Evolutionary conservation across 139 green algal species (phyloP).

Genomic region (Zygnema circumcarinatum): DNA sequence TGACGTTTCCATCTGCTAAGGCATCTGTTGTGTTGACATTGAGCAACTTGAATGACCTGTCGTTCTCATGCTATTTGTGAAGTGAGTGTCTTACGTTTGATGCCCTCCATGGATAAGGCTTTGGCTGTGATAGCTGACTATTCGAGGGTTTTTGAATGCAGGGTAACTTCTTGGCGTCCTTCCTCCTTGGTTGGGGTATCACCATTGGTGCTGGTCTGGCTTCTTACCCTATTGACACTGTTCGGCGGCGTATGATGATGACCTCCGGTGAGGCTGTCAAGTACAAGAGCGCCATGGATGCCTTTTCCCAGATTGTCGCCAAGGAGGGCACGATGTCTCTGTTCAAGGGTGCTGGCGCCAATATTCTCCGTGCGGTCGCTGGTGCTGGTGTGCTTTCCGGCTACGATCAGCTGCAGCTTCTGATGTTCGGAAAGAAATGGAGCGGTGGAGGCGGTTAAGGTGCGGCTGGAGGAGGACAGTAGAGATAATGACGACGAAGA

Average conservation of each 20-base stretch:
- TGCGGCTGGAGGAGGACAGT: background rate
- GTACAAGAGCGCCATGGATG: constrained; percentile 64
- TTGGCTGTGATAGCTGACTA: too few relatives aligned
- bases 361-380: constrained; percentile 81
- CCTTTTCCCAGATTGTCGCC: constrained; percentile 82
- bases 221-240: constrained; percentile 99
- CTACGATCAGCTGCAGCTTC: constrained; percentile 78
- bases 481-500: constrained; percentile 1
- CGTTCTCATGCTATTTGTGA: too few relatives aligned
- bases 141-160: constrained; percentile 18
- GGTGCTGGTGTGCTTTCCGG: constrained; percentile 78
- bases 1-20: constrained; percentile 73
- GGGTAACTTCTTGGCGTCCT: constrained; percentile 52
- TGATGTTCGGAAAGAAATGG: constrained; percentile 44
- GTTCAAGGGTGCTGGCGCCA: constrained; percentile 94
- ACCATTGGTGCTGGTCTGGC: constrained; percentile 83
- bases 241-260: constrained; percentile 98
- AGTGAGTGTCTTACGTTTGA: too few relatives aligned
- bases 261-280: constrained; percentile 83
- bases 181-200: constrained; percentile 67
- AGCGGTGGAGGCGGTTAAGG: background rate
- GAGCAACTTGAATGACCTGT: too few relatives aligned
- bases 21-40: too few relatives aligned
- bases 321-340: constrained; percentile 92
- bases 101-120: too few relatives aligned